These are phyloP conservation scores for Kwoniella sp. DNA, from an alignment of 768 basidiomycete genomes.

Conservation along the genomic window DNA sequence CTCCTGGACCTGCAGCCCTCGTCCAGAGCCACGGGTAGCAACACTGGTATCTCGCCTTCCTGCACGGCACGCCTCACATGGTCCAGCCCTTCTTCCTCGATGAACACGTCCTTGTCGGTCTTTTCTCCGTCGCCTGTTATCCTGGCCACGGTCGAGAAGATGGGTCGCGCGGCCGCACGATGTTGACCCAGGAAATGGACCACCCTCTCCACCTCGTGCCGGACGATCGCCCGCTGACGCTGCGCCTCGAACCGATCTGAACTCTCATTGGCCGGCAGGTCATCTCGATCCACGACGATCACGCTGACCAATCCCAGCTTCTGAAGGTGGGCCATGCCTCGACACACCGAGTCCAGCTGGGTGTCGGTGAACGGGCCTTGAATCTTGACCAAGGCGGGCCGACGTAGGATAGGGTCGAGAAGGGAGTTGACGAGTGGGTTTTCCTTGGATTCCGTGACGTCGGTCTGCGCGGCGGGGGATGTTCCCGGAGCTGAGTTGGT, in stretches of 20 bases:
- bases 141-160: slow-evolving; percentile 69
- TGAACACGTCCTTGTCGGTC: slow-evolving; percentile 55
- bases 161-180: slow-evolving; percentile 79
- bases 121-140: slow-evolving; percentile 24
- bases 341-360: slow-evolving; percentile 87
- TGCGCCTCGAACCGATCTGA: slow-evolving; percentile 25
- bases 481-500: slow-evolving; percentile 29
- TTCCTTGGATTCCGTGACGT: slow-evolving; percentile 31
- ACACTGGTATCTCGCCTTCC: slow-evolving; percentile 92
- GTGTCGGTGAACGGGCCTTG: slow-evolving; percentile 92
- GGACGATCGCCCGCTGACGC: slow-evolving; percentile 32
- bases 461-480: slow-evolving; percentile 9
- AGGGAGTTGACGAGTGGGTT: slow-evolving; percentile 54
- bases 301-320: slow-evolving; percentile 93
- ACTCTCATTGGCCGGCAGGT: slow-evolving; percentile 52
- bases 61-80: slow-evolving; percentile 82
- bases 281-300: slow-evolving; percentile 88
- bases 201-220: slow-evolving; percentile 80
- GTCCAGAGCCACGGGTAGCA: slow-evolving; percentile 87
- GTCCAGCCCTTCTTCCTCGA: slow-evolving; percentile 71
- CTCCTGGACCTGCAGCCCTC: slow-evolving; percentile 81
- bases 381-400: slow-evolving; percentile 91
- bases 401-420: slow-evolving; percentile 73
- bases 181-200: slow-evolving; percentile 76
- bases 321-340: slow-evolving; percentile 90